Evolutionary conservation across 1,284 basidiomycete species (phyloP), one percentile per base, ranked within the genome.

Genomic region (Microbotryum silenes-acaulis): DNA sequence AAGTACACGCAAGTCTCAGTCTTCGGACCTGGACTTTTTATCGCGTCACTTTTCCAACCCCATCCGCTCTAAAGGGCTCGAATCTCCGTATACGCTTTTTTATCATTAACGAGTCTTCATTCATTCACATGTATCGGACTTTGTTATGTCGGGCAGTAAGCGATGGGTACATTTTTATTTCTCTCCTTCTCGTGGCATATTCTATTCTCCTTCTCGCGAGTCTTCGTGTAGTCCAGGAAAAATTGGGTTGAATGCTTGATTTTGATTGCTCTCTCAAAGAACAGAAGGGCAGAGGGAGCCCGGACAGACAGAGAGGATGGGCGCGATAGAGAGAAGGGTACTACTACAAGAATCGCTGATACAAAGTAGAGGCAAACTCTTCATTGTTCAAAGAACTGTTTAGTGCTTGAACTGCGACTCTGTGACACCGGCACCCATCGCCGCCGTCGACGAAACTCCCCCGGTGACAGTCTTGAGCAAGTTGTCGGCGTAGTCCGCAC

Each of bases 401-500:
- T n/a, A 64, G 57, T 69, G 62, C 63, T 69, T 69, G 65, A 69
- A 69, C 51, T 69, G 67, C 20, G 59, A 52, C 44, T 67, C 66
- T 25, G 89, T 91, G 14, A 88, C 90, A 74, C 88, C 89, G 69
- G 84, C 83, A 50, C 89, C 89, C 65, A 85, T 78, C 20, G 87
- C 82, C 45, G 86, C 88, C 3, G 89, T 90, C 71, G 84, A 87
- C 50, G 88, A 88, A 21, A 87, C 88, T 56, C 88, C 88, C 16
- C 87, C 88, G 14, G 89, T 87, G 51, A 92, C 75, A 12, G 76
- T 77, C 76, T 69, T 52, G 51, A 70, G 60, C 20, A 72, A 54
- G 42, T 64, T 62, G 61, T 70, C 62, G 59, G 63, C 65, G 58
- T 67, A 68, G 49, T 69, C 68, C 21, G 65, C 67, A 37, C 67